These are phyloP conservation scores for Sparassis latifolia DNA, from an alignment of 1,284 basidiomycete species.

Conservation along the genomic window DNA sequence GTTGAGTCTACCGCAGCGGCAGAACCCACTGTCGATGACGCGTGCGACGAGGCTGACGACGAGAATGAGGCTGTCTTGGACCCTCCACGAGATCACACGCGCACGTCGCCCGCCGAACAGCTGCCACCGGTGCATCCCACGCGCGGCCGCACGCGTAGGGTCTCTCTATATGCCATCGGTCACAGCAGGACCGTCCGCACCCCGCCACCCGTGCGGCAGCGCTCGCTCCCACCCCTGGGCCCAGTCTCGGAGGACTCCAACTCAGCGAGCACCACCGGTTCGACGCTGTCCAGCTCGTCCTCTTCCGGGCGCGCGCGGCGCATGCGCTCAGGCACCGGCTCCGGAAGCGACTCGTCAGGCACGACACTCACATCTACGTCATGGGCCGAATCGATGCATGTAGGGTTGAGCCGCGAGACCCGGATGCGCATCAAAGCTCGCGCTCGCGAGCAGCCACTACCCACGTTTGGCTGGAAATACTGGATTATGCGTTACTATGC, in stretches of 20 bases:
- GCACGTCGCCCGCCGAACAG: not conserved
- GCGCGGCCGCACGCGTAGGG: not conserved
- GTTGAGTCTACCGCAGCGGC: too few relatives aligned
- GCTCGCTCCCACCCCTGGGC: conserved; percentile 1
- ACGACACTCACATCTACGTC: conserved; percentile 15
- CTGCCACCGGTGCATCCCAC: not conserved
- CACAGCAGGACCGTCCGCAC: conserved; percentile 2
- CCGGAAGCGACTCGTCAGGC: conserved; percentile 12
- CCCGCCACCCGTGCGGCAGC: conserved; percentile 2
- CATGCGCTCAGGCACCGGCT: not conserved
- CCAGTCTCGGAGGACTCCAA: conserved; percentile 1
- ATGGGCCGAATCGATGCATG: conserved; percentile 22
- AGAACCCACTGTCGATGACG: not conserved
- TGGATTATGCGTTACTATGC: conserved; percentile 18
- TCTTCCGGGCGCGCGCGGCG: conserved; percentile 9
- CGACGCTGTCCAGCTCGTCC: conserved; percentile 8
- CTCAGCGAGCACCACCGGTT: conserved; percentile 5
- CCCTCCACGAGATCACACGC: not conserved
- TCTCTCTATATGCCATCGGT: not conserved
- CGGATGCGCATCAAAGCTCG: conserved; percentile 23
- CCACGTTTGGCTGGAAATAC: conserved; percentile 22
- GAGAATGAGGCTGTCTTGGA: not conserved
- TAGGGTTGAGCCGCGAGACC: conserved; percentile 23
- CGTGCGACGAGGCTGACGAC: not conserved
- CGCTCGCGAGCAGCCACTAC: conserved; percentile 20